Conservation (phyloP, 2,329 filamentous ascomycete species). For the Trichoderma hamatum region DNA sequence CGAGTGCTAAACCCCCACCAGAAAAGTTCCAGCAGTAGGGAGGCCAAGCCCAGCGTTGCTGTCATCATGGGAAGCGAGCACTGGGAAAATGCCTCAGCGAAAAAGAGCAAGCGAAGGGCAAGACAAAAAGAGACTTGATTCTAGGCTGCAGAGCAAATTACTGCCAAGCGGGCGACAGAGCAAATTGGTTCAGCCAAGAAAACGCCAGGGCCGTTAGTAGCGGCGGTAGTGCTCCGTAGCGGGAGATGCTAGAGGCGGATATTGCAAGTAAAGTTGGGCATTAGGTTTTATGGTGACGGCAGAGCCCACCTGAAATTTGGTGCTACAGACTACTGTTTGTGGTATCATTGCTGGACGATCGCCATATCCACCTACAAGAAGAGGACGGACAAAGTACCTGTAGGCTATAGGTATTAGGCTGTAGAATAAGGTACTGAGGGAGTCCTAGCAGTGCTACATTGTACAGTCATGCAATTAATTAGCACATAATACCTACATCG, state of each 20-base stretch:
- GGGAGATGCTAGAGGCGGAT: constrained; percentile 22
- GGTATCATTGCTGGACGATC: background rate
- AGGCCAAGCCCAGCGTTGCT: constrained; percentile 9
- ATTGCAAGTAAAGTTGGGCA: constrained; percentile 25
- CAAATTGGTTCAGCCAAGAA: constrained; percentile 7
- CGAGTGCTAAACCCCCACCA: background rate
- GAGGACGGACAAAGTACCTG: background rate
- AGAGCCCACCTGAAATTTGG: background rate
- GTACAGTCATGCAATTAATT: background rate
- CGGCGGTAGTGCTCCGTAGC: constrained; percentile 13
- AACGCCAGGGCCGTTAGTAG: constrained; percentile 3
- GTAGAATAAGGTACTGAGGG: background rate
- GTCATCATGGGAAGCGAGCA: constrained; percentile 17
- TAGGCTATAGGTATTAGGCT: too few species aligned
- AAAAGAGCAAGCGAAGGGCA: background rate
- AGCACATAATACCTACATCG: background rate
- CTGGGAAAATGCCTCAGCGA: constrained; percentile 18
- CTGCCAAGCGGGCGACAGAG: background rate
- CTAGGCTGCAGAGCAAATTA: constrained; percentile 3
- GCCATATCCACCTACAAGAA: background rate
- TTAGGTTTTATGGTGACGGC: constrained; percentile 15
- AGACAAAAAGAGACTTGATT: background rate
- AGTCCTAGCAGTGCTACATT: background rate
- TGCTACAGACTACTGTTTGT: background rate
- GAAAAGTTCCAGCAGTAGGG: background rate